These are phyloP conservation scores for Moniliella sp. DNA, from an alignment of 1,284 basidiomycete species.

Conservation along the genomic window DNA sequence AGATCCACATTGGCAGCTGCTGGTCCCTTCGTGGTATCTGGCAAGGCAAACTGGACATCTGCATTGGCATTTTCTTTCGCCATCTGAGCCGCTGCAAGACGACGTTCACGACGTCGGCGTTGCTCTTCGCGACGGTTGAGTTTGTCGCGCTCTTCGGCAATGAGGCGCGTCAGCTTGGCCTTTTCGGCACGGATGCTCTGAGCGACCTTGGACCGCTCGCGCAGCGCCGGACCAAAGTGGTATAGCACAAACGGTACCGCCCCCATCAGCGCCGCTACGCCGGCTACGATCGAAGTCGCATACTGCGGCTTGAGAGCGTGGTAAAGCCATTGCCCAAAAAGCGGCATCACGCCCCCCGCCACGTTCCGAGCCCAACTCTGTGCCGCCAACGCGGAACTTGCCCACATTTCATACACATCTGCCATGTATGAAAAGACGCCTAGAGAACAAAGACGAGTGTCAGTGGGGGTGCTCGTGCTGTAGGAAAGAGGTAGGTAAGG, in stretches of 20 bases:
- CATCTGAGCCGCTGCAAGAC: too few species aligned
- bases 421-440: constrained; percentile 13
- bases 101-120: too few species aligned
- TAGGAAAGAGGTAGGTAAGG: background rate
- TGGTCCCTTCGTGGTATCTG: too few species aligned
- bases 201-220: constrained; percentile 10
- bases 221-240: constrained; percentile 16
- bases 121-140: too few species aligned
- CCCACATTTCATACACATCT: constrained; percentile 23
- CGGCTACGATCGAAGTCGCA: constrained; percentile 21
- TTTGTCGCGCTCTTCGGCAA: too few species aligned
- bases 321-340: constrained; percentile 16
- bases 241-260: constrained; percentile 23
- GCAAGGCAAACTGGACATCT: too few species aligned
- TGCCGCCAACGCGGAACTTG: constrained; percentile 21
- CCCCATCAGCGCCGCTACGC: constrained; percentile 14
- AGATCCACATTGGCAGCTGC: too few species aligned
- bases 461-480: background rate
- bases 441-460: constrained; percentile 3
- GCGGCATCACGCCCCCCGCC: constrained; percentile 11
- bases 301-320: constrained; percentile 13
- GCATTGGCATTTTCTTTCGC: too few species aligned
- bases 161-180: background rate
- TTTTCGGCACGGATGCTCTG: background rate
- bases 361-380: constrained; percentile 15